These are phyloP conservation scores for Diaporthe sp. DNA, from an alignment of 2,329 filamentous ascomycete genomes.

Conservation along the genomic window DNA sequence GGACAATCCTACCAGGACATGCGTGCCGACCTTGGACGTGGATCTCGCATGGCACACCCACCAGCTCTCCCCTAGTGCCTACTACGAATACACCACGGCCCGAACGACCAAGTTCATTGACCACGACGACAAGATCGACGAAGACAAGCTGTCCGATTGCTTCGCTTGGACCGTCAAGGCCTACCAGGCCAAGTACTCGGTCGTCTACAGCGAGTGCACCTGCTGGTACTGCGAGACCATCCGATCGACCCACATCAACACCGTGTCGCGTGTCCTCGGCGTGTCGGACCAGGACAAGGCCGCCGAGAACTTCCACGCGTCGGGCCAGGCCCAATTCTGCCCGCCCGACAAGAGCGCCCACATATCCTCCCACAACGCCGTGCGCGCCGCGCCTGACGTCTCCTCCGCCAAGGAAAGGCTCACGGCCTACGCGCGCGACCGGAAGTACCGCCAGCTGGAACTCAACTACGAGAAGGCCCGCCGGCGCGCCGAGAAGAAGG, in stretches of 20 bases:
- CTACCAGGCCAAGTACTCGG: constrained; percentile 75
- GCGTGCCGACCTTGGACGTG: constrained; percentile 80
- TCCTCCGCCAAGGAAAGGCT: constrained; percentile 48
- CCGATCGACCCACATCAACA: constrained; percentile 68
- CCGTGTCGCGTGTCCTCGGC: constrained; percentile 60
- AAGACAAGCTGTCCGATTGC: constrained; percentile 71
- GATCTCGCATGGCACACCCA: constrained; percentile 88
- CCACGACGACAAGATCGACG: constrained; percentile 87
- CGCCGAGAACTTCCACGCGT: constrained; percentile 61
- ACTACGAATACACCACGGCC: constrained; percentile 70
- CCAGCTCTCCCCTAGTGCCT: constrained; percentile 75
- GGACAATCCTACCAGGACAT: constrained; percentile 59
- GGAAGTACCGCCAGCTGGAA: constrained; percentile 58
- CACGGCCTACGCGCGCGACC: constrained; percentile 53
- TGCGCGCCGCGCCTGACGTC: constrained; percentile 53
- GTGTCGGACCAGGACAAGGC: constrained; percentile 61
- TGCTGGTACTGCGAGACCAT: constrained; percentile 89
- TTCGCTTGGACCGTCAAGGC: constrained; percentile 81
- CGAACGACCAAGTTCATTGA: constrained; percentile 74
- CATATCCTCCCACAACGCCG: constrained; percentile 80
- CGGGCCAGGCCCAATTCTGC: constrained; percentile 63
- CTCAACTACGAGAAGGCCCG: constrained; percentile 69
- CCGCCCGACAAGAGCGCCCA: constrained; percentile 74
- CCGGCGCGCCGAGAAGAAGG: constrained; percentile 64
- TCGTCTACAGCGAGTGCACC: constrained; percentile 82